These are phyloP conservation scores for Meyerozyma sp. DNA, from an alignment of 1,139 yeast genomes.

Conservation along the genomic window DNA sequence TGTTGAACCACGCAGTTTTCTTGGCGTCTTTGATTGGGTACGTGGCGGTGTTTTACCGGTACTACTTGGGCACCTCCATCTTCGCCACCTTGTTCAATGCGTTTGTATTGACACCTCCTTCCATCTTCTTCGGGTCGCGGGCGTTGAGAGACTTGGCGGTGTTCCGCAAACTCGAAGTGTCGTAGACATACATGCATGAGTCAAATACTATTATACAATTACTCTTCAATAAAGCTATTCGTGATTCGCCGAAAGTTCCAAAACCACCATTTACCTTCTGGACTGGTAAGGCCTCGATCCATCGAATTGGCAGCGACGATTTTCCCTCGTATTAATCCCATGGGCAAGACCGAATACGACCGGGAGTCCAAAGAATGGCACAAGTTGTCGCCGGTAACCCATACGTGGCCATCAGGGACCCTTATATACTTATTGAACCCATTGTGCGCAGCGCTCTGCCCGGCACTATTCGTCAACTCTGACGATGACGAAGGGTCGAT, in stretches of 20 bases:
- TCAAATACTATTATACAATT: neutral
- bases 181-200: neutral
- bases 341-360: slow-evolving; percentile 80
- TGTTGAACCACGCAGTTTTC: slow-evolving; percentile 40
- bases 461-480: slow-evolving; percentile 36
- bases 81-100: slow-evolving; percentile 60
- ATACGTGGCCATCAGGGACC: slow-evolving; percentile 88
- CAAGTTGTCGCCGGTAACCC: slow-evolving; percentile 95
- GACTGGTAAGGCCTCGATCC: slow-evolving; percentile 25
- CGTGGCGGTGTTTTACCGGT: slow-evolving; percentile 60
- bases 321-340: slow-evolving; percentile 84
- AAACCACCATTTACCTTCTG: slow-evolving; percentile 28
- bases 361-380: slow-evolving; percentile 88
- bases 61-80: slow-evolving; percentile 67
- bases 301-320: slow-evolving; percentile 62
- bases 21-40: slow-evolving; percentile 49
- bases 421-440: slow-evolving; percentile 55
- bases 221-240: slow-evolving; percentile 31
- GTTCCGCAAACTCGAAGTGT: slow-evolving; percentile 17
- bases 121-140: slow-evolving; percentile 64
- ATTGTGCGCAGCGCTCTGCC: slow-evolving; percentile 28
- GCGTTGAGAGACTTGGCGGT: slow-evolving; percentile 40
- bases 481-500: slow-evolving; percentile 74
- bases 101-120: slow-evolving; percentile 48
- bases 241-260: slow-evolving; percentile 53